Percentiles rank a stretch among this genome's conserved stretches.
phyloP scores from a whole-genome alignment of 345 rosid genomes.

The Boechera divaricarpa region DNA sequence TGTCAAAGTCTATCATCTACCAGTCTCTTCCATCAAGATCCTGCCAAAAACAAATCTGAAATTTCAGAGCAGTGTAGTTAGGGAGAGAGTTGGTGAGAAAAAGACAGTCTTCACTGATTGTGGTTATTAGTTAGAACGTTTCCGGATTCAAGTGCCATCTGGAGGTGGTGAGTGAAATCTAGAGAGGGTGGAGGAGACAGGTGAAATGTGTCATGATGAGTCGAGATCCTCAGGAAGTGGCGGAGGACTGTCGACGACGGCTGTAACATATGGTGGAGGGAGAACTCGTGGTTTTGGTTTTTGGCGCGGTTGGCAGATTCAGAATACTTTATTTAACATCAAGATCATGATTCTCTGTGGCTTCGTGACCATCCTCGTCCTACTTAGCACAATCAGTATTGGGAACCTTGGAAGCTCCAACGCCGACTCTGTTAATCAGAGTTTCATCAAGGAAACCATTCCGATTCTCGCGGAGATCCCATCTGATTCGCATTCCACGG shows the following conservation, averaged over 20 bases:
- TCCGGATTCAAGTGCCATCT: slow-evolving; percentile 26
- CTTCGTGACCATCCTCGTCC: slow-evolving; percentile 84
- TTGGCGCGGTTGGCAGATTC: slow-evolving; percentile 75
- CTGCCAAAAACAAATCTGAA: slow-evolving; percentile 18
- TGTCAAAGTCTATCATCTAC: slow-evolving; percentile 20
- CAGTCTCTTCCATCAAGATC: slow-evolving; percentile 16
- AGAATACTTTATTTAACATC: slow-evolving; percentile 81
- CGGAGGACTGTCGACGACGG: not conserved
- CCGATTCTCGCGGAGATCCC: slow-evolving; percentile 76
- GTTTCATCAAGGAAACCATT: slow-evolving; percentile 68
- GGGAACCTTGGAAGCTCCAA: slow-evolving; percentile 76
- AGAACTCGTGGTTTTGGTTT: slow-evolving; percentile 31
- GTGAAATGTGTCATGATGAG: slow-evolving; percentile 36
- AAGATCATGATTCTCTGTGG: slow-evolving; percentile 91
- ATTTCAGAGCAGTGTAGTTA: slow-evolving; percentile 7
- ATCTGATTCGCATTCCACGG: slow-evolving; percentile 50
- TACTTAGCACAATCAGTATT: slow-evolving; percentile 79
- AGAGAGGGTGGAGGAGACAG: not conserved
- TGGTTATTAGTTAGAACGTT: slow-evolving; percentile 19
- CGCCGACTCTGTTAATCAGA: slow-evolving; percentile 70
- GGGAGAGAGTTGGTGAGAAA: slow-evolving; percentile 3
- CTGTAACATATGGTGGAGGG: slow-evolving; percentile 34
- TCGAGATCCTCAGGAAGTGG: slow-evolving; percentile 34
- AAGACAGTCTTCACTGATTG: slow-evolving; percentile 1
- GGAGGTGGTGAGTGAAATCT: not conserved